These are phyloP conservation scores for Beta corolliflora DNA, from an alignment of 179 eudicot species.

Conservation along the genomic window DNA sequence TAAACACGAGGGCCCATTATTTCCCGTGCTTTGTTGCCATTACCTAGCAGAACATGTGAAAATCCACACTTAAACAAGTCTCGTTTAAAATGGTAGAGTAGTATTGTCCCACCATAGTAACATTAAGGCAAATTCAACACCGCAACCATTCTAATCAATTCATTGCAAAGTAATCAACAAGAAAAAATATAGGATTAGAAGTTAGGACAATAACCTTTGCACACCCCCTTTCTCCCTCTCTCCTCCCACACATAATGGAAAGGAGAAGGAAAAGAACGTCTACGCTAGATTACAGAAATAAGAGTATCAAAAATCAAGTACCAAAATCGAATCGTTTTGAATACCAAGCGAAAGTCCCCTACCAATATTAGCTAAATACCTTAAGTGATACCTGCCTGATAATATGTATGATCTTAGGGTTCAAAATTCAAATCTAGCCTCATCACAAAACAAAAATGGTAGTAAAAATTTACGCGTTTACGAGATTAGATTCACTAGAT, in stretches of 20 bases:
- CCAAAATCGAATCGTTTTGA: too few relatives aligned
- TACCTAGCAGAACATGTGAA: neutral
- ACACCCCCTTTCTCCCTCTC: too few relatives aligned
- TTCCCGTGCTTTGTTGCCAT: neutral
- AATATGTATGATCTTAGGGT: neutral
- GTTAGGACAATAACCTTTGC: too few relatives aligned
- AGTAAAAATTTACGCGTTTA: neutral
- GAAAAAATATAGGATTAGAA: neutral
- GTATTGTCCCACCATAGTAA: neutral
- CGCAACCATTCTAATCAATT: neutral
- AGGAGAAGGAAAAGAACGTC: too few relatives aligned
- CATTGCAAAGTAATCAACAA: neutral
- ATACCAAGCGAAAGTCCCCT: neutral
- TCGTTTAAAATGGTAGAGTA: neutral
- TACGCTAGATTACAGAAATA: too few relatives aligned
- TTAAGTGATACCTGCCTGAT: too few relatives aligned
- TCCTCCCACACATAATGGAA: too few relatives aligned
- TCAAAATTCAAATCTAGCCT: neutral
- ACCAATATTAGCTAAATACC: neutral
- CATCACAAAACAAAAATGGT: neutral
- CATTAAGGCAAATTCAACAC: neutral
- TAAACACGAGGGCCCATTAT: neutral
- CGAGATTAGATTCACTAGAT: neutral
- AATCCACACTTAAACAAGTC: neutral
- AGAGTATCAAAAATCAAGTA: too few relatives aligned